Percentiles rank a stretch among this genome's conserved stretches.
Conservation (phyloP, 345 rosid genomes). For the Aquilaria sinensis region DNA sequence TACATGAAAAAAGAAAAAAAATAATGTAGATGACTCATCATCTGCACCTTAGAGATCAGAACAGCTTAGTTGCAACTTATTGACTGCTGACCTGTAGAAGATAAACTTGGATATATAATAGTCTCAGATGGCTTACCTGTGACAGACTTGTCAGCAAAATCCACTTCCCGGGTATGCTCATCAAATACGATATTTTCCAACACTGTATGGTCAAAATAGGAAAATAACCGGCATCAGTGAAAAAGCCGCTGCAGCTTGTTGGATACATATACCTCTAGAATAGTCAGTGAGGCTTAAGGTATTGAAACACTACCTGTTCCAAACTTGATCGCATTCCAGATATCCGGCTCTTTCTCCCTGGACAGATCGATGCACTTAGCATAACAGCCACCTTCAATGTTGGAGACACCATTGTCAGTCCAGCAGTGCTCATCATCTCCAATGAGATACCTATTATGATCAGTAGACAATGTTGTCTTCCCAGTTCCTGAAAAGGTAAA, state of each 20-base stretch:
- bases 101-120: too few species aligned
- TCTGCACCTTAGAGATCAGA: background rate
- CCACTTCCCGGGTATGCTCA: conserved; percentile 87
- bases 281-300: background rate
- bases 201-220: conserved; percentile 30
- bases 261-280: background rate
- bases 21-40: too few species aligned
- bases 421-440: conserved; percentile 99
- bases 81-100: too few species aligned
- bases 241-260: background rate
- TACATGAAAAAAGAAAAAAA: too few species aligned
- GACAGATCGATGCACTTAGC: conserved; percentile 97
- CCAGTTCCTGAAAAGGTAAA: conserved; percentile 49
- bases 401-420: conserved; percentile 91
- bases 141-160: conserved; percentile 77
- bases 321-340: conserved; percentile 94
- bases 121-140: conserved; percentile 43
- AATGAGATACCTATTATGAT: conserved; percentile 80
- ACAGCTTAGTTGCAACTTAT: background rate
- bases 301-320: conserved; percentile 55
- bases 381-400: conserved; percentile 97
- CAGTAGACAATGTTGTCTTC: conserved; percentile 93
- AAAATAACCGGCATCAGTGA: background rate
- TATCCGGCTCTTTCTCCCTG: conserved; percentile 89
- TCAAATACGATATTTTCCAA: conserved; percentile 95